These are phyloP conservation scores for Pyricularia pennisetigena DNA, from an alignment of 2,329 filamentous ascomycete species.

Conservation along the genomic window DNA sequence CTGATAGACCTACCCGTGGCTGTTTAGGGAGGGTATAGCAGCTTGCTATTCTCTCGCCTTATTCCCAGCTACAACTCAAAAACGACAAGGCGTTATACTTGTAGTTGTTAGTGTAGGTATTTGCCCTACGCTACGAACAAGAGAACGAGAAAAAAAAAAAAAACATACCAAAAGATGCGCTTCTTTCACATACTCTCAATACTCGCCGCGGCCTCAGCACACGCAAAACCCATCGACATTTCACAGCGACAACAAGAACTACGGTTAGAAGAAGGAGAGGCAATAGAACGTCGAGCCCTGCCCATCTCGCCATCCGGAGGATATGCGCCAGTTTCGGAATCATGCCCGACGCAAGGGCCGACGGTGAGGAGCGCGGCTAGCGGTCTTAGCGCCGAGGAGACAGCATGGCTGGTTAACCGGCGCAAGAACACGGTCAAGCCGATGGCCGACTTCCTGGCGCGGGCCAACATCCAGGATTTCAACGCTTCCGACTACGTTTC, in stretches of 20 bases:
- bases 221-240: background rate
- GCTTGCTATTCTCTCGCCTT: conserved; percentile 25
- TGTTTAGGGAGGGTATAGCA: conserved; percentile 42
- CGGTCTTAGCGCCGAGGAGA: conserved; percentile 58
- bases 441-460: conserved; percentile 63
- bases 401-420: conserved; percentile 61
- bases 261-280: background rate
- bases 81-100: background rate
- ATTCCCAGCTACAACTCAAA: too few species aligned
- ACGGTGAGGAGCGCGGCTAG: conserved; percentile 51
- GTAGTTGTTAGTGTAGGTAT: background rate
- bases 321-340: conserved; percentile 59
- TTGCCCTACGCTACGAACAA: background rate
- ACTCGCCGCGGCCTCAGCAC: background rate
- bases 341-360: conserved; percentile 61
- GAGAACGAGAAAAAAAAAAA: background rate
- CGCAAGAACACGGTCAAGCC: conserved; percentile 63
- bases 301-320: conserved; percentile 37
- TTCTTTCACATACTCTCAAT: background rate
- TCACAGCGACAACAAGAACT: background rate
- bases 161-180: background rate
- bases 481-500: conserved; percentile 67
- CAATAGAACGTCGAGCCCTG: conserved; percentile 16
- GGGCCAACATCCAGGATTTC: conserved; percentile 67
- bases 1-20: background rate